These are phyloP conservation scores for Ilyonectria destructans DNA, from an alignment of 2,329 filamentous ascomycete genomes.

Conservation along the genomic window DNA sequence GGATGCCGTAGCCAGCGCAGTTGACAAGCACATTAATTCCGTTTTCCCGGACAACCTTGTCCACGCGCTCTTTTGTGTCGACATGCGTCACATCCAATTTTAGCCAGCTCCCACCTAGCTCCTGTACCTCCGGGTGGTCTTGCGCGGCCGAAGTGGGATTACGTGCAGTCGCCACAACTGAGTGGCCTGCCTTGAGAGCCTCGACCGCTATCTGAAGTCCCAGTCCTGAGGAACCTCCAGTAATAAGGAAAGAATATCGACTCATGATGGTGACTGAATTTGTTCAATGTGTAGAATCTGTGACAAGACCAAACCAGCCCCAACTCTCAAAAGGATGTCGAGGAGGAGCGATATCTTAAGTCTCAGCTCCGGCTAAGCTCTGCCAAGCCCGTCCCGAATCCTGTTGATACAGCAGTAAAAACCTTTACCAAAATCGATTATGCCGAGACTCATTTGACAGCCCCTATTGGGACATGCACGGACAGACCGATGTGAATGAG, in stretches of 20 bases:
- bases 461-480: too few relatives aligned
- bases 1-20: conserved; percentile 2
- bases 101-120: not conserved
- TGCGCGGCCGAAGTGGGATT: not conserved
- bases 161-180: not conserved
- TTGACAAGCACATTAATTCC: conserved; percentile 10
- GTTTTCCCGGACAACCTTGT: not conserved
- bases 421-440: too few relatives aligned
- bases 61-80: not conserved
- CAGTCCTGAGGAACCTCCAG: not conserved
- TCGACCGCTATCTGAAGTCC: not conserved
- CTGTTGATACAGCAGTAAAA: too few relatives aligned
- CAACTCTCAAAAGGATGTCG: not conserved
- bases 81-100: not conserved
- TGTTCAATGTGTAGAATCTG: not conserved
- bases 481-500: not conserved
- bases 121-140: not conserved
- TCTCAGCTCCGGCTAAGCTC: not conserved
- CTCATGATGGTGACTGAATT: not conserved
- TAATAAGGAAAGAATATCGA: not conserved
- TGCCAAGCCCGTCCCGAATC: too few relatives aligned
- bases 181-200: not conserved
- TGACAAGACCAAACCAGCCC: not conserved
- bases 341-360: not conserved
- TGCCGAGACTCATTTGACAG: too few relatives aligned